These are phyloP conservation scores for Coprinellus aureogranulatus DNA, from an alignment of 768 basidiomycete species.

Conservation along the genomic window DNA sequence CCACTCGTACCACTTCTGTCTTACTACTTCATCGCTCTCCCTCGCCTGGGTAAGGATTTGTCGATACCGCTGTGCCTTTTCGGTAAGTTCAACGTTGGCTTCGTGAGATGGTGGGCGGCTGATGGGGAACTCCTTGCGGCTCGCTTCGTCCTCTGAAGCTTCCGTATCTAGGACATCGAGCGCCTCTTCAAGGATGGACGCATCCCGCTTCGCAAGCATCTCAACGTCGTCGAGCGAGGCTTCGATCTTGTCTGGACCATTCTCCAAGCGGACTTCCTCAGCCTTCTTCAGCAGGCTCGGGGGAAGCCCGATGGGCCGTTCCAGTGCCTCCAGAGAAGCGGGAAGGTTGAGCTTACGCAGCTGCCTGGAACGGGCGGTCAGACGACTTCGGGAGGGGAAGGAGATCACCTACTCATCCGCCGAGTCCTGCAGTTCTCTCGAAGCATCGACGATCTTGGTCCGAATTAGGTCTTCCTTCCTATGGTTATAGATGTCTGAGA, in stretches of 20 bases:
- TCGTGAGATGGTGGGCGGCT: slow-evolving; percentile 69
- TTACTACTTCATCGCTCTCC: slow-evolving; percentile 72
- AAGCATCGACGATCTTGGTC: slow-evolving; percentile 60
- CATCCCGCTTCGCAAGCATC: slow-evolving; percentile 59
- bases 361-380: slow-evolving; percentile 38
- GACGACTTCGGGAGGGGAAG: not conserved
- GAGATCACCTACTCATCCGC: slow-evolving; percentile 52
- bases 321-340: slow-evolving; percentile 81
- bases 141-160: slow-evolving; percentile 78
- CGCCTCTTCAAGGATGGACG: slow-evolving; percentile 73
- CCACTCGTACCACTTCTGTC: slow-evolving; percentile 89
- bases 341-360: slow-evolving; percentile 77
- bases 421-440: slow-evolving; percentile 60
- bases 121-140: slow-evolving; percentile 48
- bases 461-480: slow-evolving; percentile 68
- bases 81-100: slow-evolving; percentile 71
- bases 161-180: slow-evolving; percentile 90
- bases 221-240: slow-evolving; percentile 71
- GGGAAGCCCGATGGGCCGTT: slow-evolving; percentile 83
- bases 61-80: slow-evolving; percentile 70
- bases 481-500: slow-evolving; percentile 80
- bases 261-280: slow-evolving; percentile 75
- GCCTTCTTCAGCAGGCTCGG: slow-evolving; percentile 84
- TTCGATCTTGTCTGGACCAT: slow-evolving; percentile 72
- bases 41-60: slow-evolving; percentile 69